These are phyloP conservation scores for Polytrichum commune DNA, from an alignment of 225 moss, liverwort and hornwort species.

Conservation along the genomic window DNA sequence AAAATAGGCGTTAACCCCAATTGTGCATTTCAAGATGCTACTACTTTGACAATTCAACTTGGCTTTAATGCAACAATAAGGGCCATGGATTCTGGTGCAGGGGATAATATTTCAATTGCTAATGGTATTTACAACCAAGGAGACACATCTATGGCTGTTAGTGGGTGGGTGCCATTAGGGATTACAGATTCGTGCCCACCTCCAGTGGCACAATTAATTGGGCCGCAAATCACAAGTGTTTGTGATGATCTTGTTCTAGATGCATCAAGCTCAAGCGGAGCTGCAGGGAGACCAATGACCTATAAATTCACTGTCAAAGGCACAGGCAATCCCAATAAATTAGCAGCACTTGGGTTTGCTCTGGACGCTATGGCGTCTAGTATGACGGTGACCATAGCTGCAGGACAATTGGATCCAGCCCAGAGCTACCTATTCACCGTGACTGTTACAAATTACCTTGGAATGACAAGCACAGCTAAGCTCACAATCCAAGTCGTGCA, in stretches of 20 bases:
- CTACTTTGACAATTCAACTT: slow-evolving; percentile 47
- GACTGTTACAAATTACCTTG: slow-evolving; percentile 22
- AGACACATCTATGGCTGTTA: slow-evolving; percentile 24
- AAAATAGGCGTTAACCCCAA: slow-evolving; percentile 43
- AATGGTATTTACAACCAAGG: slow-evolving; percentile 36
- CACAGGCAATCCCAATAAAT: slow-evolving; percentile 22
- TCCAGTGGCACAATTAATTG: slow-evolving; percentile 37
- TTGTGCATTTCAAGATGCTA: slow-evolving; percentile 46
- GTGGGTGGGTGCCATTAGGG: slow-evolving; percentile 34
- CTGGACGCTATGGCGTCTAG: slow-evolving; percentile 34
- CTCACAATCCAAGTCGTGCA: slow-evolving; percentile 12
- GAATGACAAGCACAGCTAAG: slow-evolving; percentile 12
- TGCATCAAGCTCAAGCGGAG: slow-evolving; percentile 42
- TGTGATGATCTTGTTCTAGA: slow-evolving; percentile 52
- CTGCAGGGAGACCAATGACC: slow-evolving; percentile 29
- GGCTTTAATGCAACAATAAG: slow-evolving; percentile 42
- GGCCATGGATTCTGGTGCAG: slow-evolving; percentile 25
- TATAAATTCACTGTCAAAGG: slow-evolving; percentile 37
- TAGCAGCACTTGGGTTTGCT: slow-evolving; percentile 21
- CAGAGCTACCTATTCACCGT: slow-evolving; percentile 31
- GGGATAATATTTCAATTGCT: slow-evolving; percentile 33
- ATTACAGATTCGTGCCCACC: slow-evolving; percentile 28
- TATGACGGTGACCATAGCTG: slow-evolving; percentile 34
- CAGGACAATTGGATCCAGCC: slow-evolving; percentile 40
- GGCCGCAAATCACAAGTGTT: slow-evolving; percentile 33